phyloP scores from a whole-genome alignment of 2,329 filamentous ascomycete genomes.

The Sphaceloma murrayae region DNA sequence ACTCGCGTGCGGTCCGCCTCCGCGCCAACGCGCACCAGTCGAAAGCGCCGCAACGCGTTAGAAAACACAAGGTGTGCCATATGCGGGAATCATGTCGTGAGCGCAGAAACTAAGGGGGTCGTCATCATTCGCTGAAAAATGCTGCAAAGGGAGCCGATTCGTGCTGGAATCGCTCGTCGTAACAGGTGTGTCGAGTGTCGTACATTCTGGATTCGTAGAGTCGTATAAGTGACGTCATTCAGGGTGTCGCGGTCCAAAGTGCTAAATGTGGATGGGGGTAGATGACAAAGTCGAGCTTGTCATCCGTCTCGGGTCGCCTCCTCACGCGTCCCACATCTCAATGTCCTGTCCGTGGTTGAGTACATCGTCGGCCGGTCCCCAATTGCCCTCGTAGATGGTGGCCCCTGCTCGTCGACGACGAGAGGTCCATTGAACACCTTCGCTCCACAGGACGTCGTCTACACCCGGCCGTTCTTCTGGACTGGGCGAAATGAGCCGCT shows the following conservation, averaged over 20 bases:
- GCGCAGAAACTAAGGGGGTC: conserved; percentile 3
- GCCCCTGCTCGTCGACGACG: conserved; percentile 71
- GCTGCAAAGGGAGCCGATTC: conserved; percentile 14
- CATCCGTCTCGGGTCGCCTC: too few relatives aligned
- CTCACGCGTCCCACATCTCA: too few relatives aligned
- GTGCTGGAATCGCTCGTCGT: conserved; percentile 4
- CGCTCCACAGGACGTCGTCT: conserved; percentile 60
- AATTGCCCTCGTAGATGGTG: conserved; percentile 93
- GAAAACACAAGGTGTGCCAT: conserved; percentile 16
- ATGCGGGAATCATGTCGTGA: conserved; percentile 15
- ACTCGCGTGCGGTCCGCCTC: not conserved
- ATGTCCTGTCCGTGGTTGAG: conserved; percentile 44
- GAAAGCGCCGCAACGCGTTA: conserved; percentile 1
- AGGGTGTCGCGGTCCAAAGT: not conserved
- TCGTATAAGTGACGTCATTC: not conserved
- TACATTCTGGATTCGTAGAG: conserved; percentile 6
- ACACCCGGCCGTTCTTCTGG: conserved; percentile 64
- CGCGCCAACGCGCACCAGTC: not conserved
- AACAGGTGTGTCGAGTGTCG: conserved; percentile 7
- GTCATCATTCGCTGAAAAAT: conserved; percentile 17
- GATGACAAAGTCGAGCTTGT: conserved; percentile 44
- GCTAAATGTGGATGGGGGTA: not conserved
- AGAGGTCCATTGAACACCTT: conserved; percentile 72
- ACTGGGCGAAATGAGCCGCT: conserved; percentile 76
- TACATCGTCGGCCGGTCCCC: conserved; percentile 67